Evolutionary conservation across 179 eudicot genomes (phyloP), one percentile per base, ranked within the genome.

Genomic region (Patellifolia procumbens): DNA sequence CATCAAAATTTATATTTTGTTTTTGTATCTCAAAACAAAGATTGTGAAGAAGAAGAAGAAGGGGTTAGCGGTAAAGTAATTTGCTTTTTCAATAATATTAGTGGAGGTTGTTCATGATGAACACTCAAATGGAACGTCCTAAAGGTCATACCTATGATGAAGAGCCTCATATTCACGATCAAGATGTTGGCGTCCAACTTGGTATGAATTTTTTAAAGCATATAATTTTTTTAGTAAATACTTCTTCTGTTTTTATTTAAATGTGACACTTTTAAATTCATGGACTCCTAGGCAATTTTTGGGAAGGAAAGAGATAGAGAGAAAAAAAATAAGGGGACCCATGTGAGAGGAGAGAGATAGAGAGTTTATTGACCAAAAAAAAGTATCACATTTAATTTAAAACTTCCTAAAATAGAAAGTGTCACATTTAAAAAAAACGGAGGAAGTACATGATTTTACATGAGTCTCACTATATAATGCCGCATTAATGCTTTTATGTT

Each of bases 51-150:
- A 4, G 13, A 63, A 35, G 9, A 29, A 59, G 8, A 26, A 60
- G 8, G 6, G 11, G 32, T 32, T 4, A 6, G 67, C 11, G 42
- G 17, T 17, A 19, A 17, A 32, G 34, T 34, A 7, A 32, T 15
- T 4, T 7, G 24, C 15, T 7, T 31, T 3, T 74, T 19, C n/a
- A 39, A 10, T 39, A 10, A 39, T 2, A 39, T 43, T 64, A 17
- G 24, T 34, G 68, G 53, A 42, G 22, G 43, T 39, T 65, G 19
- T 22, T 52, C 22, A 51, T 16, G 34, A 78, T 81, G 88, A 82
- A 86, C 51, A 60, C 77, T 62, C 88, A 83, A 81, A 70, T 83
- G 60, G 83, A 77, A 5, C 84, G 77, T 17, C 76, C 67, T 26
- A 78, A 16, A 20, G 78, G 32, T 19, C 82, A 78, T 51, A 19